These are phyloP conservation scores for Penicillium janthinellum DNA, from an alignment of 2,329 filamentous ascomycete species.

Conservation along the genomic window DNA sequence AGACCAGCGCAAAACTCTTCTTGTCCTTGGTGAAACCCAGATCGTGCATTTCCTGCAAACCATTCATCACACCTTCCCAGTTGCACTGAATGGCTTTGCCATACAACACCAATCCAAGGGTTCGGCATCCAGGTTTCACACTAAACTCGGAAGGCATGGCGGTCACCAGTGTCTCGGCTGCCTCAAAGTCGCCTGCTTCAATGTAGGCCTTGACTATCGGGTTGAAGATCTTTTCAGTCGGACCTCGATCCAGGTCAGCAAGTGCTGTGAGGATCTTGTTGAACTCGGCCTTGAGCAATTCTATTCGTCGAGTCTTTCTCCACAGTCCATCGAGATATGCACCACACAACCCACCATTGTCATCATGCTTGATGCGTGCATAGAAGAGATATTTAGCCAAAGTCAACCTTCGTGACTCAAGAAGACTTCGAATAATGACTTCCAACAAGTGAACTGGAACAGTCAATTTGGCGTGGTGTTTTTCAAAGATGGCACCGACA, in stretches of 20 bases:
- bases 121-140: slow-evolving; percentile 35
- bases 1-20: slow-evolving; percentile 35
- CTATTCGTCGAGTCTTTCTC: slow-evolving; percentile 43
- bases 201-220: slow-evolving; percentile 45
- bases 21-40: slow-evolving; percentile 33
- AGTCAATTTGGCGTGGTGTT: slow-evolving; percentile 29
- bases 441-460: slow-evolving; percentile 37
- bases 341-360: slow-evolving; percentile 38
- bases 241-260: slow-evolving; percentile 30
- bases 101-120: slow-evolving; percentile 41
- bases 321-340: slow-evolving; percentile 42
- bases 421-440: slow-evolving; percentile 39
- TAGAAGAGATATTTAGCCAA: slow-evolving; percentile 42
- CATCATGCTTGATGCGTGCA: slow-evolving; percentile 35
- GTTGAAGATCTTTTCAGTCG: slow-evolving; percentile 44
- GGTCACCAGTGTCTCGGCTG: slow-evolving; percentile 39
- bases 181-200: slow-evolving; percentile 38
- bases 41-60: slow-evolving; percentile 42
- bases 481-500: slow-evolving; percentile 35
- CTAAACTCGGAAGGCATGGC: slow-evolving; percentile 37
- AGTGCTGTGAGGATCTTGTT: slow-evolving; percentile 33
- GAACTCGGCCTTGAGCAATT: slow-evolving; percentile 39
- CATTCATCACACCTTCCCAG: slow-evolving; percentile 44
- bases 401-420: slow-evolving; percentile 42
- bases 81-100: slow-evolving; percentile 41